phyloP scores from a whole-genome alignment of 139 green algal species.

The Coelastrella sp. region DNA sequence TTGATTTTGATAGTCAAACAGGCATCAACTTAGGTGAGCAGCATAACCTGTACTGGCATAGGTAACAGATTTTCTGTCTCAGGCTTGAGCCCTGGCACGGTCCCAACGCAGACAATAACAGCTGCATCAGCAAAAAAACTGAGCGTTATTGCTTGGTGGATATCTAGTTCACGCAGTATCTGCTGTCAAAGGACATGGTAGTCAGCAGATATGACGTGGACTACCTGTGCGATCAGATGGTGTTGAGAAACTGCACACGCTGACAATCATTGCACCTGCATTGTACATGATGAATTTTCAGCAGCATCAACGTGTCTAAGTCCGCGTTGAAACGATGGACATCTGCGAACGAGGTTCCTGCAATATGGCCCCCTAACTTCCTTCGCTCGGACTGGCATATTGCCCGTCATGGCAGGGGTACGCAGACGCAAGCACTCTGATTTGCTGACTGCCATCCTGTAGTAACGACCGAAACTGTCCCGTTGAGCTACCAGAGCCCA shows the following conservation, averaged over 20 bases:
- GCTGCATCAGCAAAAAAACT: background rate
- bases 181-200: background rate
- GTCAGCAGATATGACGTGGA: background rate
- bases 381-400: background rate
- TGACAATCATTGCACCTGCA: background rate
- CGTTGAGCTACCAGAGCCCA: background rate
- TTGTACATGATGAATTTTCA: no score
- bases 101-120: background rate
- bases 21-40: no score
- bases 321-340: no score
- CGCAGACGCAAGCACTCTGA: background rate
- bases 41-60: no score
- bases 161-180: no score
- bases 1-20: no score
- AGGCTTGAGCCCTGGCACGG: no score
- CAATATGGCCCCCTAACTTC: background rate
- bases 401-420: background rate
- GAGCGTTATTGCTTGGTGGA: no score
- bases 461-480: no score
- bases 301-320: no score
- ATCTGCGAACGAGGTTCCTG: background rate
- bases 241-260: background rate
- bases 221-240: background rate
- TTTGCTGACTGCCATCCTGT: no score
- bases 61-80: no score